Evolutionary conservation across 805 yeast species (phyloP).

Genomic region (Saccharomycopsis fibuligera): DNA sequence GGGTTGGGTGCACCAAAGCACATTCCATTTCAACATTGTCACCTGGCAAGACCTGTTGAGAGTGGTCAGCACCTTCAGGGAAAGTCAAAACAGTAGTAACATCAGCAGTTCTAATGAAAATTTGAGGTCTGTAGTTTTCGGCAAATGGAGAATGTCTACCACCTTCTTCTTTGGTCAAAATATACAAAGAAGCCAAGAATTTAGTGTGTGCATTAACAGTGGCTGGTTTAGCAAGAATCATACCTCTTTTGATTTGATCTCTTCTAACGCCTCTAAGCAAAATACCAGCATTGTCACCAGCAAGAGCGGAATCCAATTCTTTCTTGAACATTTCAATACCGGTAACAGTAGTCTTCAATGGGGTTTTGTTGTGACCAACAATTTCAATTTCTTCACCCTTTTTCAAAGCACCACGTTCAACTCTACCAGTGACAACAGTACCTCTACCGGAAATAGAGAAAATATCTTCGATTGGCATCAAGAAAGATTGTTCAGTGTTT

Average conservation of each 20-base stretch:
- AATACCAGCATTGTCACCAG: slow-evolving; percentile 99
- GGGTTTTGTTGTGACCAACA: slow-evolving; percentile 84
- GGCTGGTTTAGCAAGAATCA: slow-evolving; percentile 93
- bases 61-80: slow-evolving; percentile 82
- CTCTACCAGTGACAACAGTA: slow-evolving; percentile 98
- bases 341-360: slow-evolving; percentile 89
- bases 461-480: slow-evolving; percentile 95
- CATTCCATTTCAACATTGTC: slow-evolving; percentile 97
- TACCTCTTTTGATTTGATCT: slow-evolving; percentile 95
- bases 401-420: slow-evolving; percentile 94
- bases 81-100: slow-evolving; percentile 85
- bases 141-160: slow-evolving; percentile 98
- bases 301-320: slow-evolving; percentile 95
- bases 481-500: slow-evolving; percentile 92
- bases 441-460: slow-evolving; percentile 99
- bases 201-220: slow-evolving; percentile 88
- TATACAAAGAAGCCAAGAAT: slow-evolving; percentile 84
- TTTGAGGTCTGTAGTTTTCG: slow-evolving; percentile 96
- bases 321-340: slow-evolving; percentile 99
- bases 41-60: slow-evolving; percentile 93
- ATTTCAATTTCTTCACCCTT: slow-evolving; percentile 98
- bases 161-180: slow-evolving; percentile 95
- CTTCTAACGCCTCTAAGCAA: slow-evolving; percentile 97
- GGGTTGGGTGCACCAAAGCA: slow-evolving; percentile 83
- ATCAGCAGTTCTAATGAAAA: slow-evolving; percentile 93